Evolutionary conservation across 345 rosid species (phyloP), one percentile per base, ranked within the genome.

Genomic region (Cardamine resedifolia): DNA sequence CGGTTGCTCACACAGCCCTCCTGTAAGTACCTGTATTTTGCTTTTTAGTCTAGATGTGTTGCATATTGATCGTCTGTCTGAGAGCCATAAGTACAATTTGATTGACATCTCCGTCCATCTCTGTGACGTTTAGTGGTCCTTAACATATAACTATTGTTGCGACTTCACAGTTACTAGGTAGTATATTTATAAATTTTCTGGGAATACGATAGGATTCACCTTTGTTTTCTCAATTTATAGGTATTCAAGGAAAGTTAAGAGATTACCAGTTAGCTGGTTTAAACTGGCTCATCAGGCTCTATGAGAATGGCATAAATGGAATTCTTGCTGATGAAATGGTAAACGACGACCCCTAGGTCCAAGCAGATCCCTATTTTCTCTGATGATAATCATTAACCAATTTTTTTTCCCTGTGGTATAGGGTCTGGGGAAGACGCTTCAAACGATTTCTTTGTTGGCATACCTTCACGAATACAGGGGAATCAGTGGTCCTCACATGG

Each of bases 351-450:
- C 14, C 28, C 33, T 19, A 48, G 2, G 61, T 26, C 39, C 45
- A n/a, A 26, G 27, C 56, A 63, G 31, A 47, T 33, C 31, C 45
- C 53, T 31, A 10, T 43, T 24, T 69, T 41, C 43, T 23, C 4
- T 58, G 48, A 43, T 26, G 39, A 59, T 56, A 62, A 28, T 44
- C 30, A n/a, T 45, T 24, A 7, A 62, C 39, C 48, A 20, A 4
- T 58, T 57, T 23, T 12, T 61, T 45, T 43, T 10, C 19, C 64
- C 39, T 78, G 36, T 57, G 30, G 72, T 79, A 14, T 75, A 95
- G 98, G 99, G 99, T 75, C 94, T 95, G 63, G 99, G 99, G 19
- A 95, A 95, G 85, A 95, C 99, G 10, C 86, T 92, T 79, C 99
- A 95, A 83, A 95, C 99, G 3, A 95, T 95, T 48, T 95, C 99